Base-by-base conservation (phyloP, 1,139 yeast genomes). In the Kurtzmaniella quercitrusa region DNA sequence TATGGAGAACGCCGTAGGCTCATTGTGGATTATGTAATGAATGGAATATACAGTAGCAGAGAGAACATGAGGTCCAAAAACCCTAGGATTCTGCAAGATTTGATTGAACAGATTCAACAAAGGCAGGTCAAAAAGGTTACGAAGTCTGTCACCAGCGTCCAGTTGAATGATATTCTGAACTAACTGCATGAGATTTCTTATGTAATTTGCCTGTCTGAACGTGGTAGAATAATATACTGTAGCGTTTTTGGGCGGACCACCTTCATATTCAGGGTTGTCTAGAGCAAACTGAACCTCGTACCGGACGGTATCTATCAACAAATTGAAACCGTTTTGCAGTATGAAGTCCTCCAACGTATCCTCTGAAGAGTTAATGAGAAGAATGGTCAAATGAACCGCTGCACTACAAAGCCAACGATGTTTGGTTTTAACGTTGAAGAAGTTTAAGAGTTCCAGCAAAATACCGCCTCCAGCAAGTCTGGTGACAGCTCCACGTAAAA, bases 1-100 rank as follows among this genome's bases (percentile, higher is more conserved):
- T 41, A 91, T 85, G 2, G 88, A 76, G 56, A 77, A 90, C 3
- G 96, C 89, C 0, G 97, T 89, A 3, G 98, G 96, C 55, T 91
- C 98, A 52, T 86, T 87, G 58, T 91, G 94, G 40, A 91, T 81
- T 50, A 90, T 87, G 29, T 79, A 78, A 40, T 85, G 78, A 19
- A 90, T 75, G 17, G 85, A 78, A 51, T 81, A 86, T 34, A 91
- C 63, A 0, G 89, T 76, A 16, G 79, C 70, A 0, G 89, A 73
- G 16, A 87, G 63, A n/a, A 88, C 65, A 18, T 79, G 74, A 27
- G 82, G 80, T 0, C 96, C 96, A 66, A 90, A 88, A 0, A 77
- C 60, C 1, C 62, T 53, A 1, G 85, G 80, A 54, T 86, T 69
- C n/a, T 62, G 54, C 14, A 91, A 56, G 3, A 91, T 76, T 44